Percentiles rank a stretch among this genome's conserved stretches.
Evolutionary conservation across 768 basidiomycete species (phyloP).

Genomic region (Leccinum boreale): DNA sequence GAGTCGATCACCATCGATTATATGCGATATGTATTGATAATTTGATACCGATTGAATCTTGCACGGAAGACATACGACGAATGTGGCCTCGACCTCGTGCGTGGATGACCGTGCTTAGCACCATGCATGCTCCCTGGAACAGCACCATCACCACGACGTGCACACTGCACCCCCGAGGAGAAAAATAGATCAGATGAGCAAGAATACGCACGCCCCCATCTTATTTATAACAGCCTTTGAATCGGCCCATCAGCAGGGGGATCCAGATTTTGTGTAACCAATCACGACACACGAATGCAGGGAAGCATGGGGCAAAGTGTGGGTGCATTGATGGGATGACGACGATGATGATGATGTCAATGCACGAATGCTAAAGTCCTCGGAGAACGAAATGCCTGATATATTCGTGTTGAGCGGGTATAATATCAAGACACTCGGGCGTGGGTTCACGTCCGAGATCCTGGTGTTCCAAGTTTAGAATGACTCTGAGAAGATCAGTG

Average conservation of each 20-base stretch:
- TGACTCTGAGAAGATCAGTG: slow-evolving; percentile 1
- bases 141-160: not conserved
- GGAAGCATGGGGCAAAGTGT: not conserved
- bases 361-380: slow-evolving; percentile 3
- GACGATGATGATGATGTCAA: not conserved
- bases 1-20: slow-evolving; percentile 3
- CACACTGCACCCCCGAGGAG: not conserved
- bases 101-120: not conserved
- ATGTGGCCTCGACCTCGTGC: slow-evolving; percentile 3
- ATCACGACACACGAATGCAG: not conserved
- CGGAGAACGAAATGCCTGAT: slow-evolving; percentile 4
- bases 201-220: not conserved
- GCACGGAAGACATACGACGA: not conserved
- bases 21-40: not conserved
- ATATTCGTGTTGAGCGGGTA: not conserved
- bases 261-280: not conserved
- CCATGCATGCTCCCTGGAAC: not conserved
- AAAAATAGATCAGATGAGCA: not conserved
- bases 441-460: not conserved
- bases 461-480: not conserved
- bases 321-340: not conserved
- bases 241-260: not conserved
- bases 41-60: not conserved
- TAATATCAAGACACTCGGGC: not conserved
- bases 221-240: not conserved